A percentile compares a stretch with the other conserved stretches of the same genome.
Evolutionary conservation across 805 yeast species (phyloP).

Genomic region (Cyberlindnera mississippiensis): DNA sequence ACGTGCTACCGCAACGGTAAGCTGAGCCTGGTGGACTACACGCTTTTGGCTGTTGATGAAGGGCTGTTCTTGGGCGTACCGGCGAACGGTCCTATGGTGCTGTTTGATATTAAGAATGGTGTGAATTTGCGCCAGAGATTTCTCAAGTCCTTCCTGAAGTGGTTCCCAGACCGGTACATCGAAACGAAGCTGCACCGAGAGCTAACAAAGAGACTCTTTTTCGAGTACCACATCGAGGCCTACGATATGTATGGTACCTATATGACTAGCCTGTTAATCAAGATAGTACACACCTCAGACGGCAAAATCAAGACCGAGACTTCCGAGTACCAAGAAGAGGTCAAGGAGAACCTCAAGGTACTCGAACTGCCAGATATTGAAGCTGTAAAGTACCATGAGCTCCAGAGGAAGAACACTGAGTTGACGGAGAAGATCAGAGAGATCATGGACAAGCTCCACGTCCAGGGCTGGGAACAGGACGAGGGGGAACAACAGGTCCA

Average conservation of each 20-base stretch:
- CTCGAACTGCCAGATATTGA: neutral
- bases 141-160: conserved; percentile 1
- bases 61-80: conserved; percentile 1
- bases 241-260: neutral
- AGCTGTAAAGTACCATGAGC: too few relatives aligned
- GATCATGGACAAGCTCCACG: neutral
- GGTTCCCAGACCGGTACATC: conserved; percentile 5
- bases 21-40: conserved; percentile 7
- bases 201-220: neutral
- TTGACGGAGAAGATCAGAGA: neutral
- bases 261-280: neutral
- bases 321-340: neutral
- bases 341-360: neutral
- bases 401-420: too few relatives aligned
- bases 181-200: neutral
- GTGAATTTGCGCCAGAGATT: conserved; percentile 1
- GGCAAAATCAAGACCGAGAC: neutral
- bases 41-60: neutral
- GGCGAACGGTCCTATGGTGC: neutral
- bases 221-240: neutral
- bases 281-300: neutral
- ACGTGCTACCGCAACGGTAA: neutral
- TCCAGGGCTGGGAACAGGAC: neutral
- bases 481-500: neutral
- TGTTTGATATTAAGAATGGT: neutral